phyloP scores from a whole-genome alignment of 139 green algal genomes.

The Volvox africanus region DNA sequence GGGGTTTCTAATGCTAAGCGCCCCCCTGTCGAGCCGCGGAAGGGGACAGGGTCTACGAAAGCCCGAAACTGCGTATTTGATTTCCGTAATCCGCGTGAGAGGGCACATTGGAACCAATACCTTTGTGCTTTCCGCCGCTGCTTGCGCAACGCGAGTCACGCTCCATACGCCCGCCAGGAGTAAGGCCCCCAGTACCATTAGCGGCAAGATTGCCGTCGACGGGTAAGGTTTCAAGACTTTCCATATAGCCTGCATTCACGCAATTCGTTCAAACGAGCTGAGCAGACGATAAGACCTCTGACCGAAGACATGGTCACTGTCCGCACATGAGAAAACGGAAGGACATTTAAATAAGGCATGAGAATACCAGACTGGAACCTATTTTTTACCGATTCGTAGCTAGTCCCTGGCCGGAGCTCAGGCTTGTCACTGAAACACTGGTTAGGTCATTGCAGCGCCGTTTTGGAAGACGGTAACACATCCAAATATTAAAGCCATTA shows the following conservation, averaged over 20 bases:
- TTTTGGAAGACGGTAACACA: not conserved
- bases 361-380: not conserved
- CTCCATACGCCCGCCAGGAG: slow-evolving; percentile 13
- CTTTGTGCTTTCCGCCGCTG: not conserved
- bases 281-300: not conserved
- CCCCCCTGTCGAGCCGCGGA: too few species aligned
- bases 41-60: too few species aligned
- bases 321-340: not conserved
- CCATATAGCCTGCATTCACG: slow-evolving; percentile 11
- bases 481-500: not conserved
- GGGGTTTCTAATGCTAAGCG: too few species aligned
- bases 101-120: not conserved
- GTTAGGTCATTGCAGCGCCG: too few species aligned
- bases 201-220: not conserved
- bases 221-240: slow-evolving; percentile 15
- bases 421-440: too few species aligned
- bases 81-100: too few species aligned
- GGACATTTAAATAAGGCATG: not conserved
- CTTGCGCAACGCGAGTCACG: not conserved
- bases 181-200: not conserved
- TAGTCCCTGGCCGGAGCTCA: not conserved
- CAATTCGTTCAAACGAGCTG: too few species aligned
- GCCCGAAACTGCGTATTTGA: too few species aligned
- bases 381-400: not conserved
- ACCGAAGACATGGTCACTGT: not conserved